Conservation (phyloP, 2,329 filamentous ascomycete species). For the Colletotrichum costaricense region DNA sequence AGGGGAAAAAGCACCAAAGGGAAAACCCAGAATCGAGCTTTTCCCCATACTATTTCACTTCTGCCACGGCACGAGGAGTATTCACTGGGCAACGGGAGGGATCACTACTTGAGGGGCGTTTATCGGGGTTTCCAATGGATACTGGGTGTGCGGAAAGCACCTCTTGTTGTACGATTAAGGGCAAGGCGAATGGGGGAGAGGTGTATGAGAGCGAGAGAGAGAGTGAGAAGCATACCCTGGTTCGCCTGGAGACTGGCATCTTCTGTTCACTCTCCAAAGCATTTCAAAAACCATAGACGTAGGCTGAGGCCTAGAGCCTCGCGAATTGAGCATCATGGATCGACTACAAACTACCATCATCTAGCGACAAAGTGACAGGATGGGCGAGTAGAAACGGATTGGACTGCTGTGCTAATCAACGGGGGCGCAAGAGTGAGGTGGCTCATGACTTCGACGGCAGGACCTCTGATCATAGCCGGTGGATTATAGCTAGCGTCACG, state of each 20-base stretch:
- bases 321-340: conserved; percentile 27
- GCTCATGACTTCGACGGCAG: too few relatives aligned
- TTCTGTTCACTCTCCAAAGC: conserved; percentile 16
- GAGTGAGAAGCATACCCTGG: conserved; percentile 8
- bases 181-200: conserved; percentile 2
- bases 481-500: neutral
- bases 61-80: conserved; percentile 30
- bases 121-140: conserved; percentile 27
- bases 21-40: conserved; percentile 19
- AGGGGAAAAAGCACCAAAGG: conserved; percentile 7
- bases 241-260: conserved; percentile 14
- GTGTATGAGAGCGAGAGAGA: neutral
- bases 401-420: neutral
- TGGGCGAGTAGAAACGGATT: neutral
- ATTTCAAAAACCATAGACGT: conserved; percentile 29
- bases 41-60: conserved; percentile 24
- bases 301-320: conserved; percentile 21
- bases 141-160: conserved; percentile 22
- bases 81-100: conserved; percentile 24
- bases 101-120: conserved; percentile 26
- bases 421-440: too few relatives aligned
- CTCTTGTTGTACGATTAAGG: conserved; percentile 32
- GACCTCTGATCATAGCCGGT: neutral
- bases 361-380: neutral
- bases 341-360: neutral